phyloP scores from a whole-genome alignment of 805 yeast genomes.

The Suhomyces faveliae region DNA sequence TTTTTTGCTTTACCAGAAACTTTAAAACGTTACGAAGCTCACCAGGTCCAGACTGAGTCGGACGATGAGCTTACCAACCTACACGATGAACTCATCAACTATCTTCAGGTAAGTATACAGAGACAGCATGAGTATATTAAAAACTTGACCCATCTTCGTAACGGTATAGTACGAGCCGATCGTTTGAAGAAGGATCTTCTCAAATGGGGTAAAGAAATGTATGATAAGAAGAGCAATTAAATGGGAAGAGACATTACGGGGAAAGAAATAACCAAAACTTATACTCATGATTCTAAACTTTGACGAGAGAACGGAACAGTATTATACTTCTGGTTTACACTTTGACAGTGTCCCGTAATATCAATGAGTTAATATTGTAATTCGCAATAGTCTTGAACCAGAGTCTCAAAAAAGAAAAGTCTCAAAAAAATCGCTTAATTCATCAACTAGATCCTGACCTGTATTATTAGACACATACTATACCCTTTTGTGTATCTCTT shows the following conservation, averaged over 20 bases:
- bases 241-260: too few relatives aligned
- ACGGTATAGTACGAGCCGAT: conserved; percentile 76
- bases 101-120: conserved; percentile 45
- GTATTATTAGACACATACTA: too few relatives aligned
- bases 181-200: conserved; percentile 66
- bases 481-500: too few relatives aligned
- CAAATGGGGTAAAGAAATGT: conserved; percentile 85
- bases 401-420: too few relatives aligned
- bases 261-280: not conserved
- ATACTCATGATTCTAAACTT: too few relatives aligned
- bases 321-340: too few relatives aligned
- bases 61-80: conserved; percentile 47
- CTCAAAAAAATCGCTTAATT: too few relatives aligned
- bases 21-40: conserved; percentile 30
- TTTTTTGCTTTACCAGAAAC: conserved; percentile 58
- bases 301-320: too few relatives aligned
- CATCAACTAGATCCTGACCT: not conserved
- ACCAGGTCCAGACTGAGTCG: conserved; percentile 21
- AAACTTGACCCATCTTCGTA: conserved; percentile 69
- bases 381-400: too few relatives aligned
- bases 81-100: conserved; percentile 52
- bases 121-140: conserved; percentile 78
- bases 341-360: too few relatives aligned
- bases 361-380: too few relatives aligned
- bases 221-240: conserved; percentile 39